Evolutionary conservation across 2,329 filamentous ascomycete species (phyloP).

Genomic region (Paecilomyces niveus): DNA sequence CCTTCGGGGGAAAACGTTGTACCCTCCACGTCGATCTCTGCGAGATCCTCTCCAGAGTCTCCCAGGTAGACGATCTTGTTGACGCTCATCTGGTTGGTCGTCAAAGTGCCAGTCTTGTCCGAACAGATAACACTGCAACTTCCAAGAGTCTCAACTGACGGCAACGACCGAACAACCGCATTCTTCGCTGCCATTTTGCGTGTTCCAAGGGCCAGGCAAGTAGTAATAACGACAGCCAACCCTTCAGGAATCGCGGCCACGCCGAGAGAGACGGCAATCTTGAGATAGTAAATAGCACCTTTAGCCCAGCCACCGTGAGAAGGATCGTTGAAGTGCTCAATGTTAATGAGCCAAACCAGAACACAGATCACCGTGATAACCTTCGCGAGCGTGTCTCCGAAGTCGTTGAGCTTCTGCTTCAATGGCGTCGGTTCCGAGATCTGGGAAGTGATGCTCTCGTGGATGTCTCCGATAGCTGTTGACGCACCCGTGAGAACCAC

Average conservation of each 20-base stretch:
- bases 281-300: slow-evolving; percentile 98
- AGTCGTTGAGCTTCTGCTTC: slow-evolving; percentile 98
- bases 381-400: slow-evolving; percentile 92
- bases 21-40: slow-evolving; percentile 83
- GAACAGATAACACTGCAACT: slow-evolving; percentile 99
- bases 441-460: slow-evolving; percentile 96
- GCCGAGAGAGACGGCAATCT: slow-evolving; percentile 96
- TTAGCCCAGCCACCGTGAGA: slow-evolving; percentile 91
- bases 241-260: slow-evolving; percentile 97
- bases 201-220: slow-evolving; percentile 89
- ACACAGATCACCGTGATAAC: slow-evolving; percentile 97
- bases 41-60: slow-evolving; percentile 63
- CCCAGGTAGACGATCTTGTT: slow-evolving; percentile 83
- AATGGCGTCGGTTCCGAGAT: slow-evolving; percentile 95
- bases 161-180: slow-evolving; percentile 89
- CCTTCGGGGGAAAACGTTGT: slow-evolving; percentile 87
- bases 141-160: slow-evolving; percentile 93
- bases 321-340: slow-evolving; percentile 92
- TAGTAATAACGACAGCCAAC: slow-evolving; percentile 97
- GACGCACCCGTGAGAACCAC: slow-evolving; percentile 83
- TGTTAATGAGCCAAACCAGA: slow-evolving; percentile 96
- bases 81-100: slow-evolving; percentile 99
- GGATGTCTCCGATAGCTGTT: slow-evolving; percentile 96
- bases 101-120: slow-evolving; percentile 96
- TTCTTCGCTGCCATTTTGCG: slow-evolving; percentile 99